Evolutionary conservation across 2,329 filamentous ascomycete species (phyloP).

Genomic region (Trichocomaceae sp.): DNA sequence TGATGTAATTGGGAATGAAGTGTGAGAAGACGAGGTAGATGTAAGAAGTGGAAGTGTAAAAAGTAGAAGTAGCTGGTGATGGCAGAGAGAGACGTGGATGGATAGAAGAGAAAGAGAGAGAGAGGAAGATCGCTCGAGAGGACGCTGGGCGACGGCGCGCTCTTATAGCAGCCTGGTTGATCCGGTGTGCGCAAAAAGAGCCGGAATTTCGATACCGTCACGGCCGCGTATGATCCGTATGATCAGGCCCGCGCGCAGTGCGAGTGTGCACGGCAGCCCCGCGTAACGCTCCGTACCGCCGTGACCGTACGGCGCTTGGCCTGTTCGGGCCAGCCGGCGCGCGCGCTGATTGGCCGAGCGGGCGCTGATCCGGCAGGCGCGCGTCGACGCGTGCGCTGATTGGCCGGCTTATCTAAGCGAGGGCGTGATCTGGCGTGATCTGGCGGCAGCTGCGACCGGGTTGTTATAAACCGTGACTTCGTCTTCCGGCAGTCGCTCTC

Average conservation of each 20-base stretch:
- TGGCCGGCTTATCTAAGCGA: conserved; percentile 37
- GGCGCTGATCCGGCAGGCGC: conserved; percentile 3
- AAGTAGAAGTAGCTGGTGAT: too few relatives aligned
- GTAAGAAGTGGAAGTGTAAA: too few relatives aligned
- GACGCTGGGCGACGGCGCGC: conserved; percentile 30
- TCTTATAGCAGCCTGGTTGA: conserved; percentile 44
- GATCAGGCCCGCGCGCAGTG: conserved; percentile 24
- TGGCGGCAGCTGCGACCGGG: too few relatives aligned
- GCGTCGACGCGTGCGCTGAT: conserved; percentile 27
- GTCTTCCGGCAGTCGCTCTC: conserved; percentile 24
- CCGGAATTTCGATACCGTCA: conserved; percentile 43
- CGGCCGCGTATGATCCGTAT: conserved; percentile 40
- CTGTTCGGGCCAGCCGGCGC: conserved; percentile 20
- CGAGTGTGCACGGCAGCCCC: background rate
- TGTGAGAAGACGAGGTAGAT: too few relatives aligned
- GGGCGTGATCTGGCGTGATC: conserved; percentile 46
- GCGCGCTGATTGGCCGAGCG: conserved; percentile 8
- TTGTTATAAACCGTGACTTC: conserved; percentile 37
- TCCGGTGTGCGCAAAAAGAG: conserved; percentile 37
- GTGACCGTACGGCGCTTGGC: conserved; percentile 24
- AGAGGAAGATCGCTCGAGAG: conserved; percentile 5
- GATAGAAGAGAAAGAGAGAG: conserved; percentile 12
- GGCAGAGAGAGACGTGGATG: conserved; percentile 20
- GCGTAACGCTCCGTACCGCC: conserved; percentile 19
- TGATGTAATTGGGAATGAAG: conserved; percentile 21